Evolutionary conservation across 768 basidiomycete genomes (phyloP), one percentile per base, ranked within the genome.

Genomic region (Panus rudis): DNA sequence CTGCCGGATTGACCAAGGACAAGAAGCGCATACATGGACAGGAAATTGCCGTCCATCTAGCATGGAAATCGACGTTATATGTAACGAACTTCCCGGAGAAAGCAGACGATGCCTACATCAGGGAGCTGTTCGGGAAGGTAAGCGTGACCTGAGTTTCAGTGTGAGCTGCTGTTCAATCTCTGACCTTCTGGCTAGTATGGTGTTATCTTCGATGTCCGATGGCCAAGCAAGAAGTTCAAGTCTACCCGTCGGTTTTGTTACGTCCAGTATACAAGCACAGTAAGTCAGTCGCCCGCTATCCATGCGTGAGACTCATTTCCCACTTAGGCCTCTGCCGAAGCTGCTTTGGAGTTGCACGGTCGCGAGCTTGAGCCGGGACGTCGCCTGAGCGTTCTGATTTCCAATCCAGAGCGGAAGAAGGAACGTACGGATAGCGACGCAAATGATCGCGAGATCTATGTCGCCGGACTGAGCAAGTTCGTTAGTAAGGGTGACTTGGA

Each of bases 211-310:
- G 93, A 98, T 50, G 86, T 92, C 14, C 85, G 96, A 24, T 98
- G 94, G 94, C 96, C 96, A 4, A 93, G 91, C 64, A 93, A 93
- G 58, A 96, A 96, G 58, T 92, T 91, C 72, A 94, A 92, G 63
- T 79, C 68, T 44, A 84, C 86, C 2, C 70, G 96, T 26, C 75
- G 96, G 32, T 98, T 99, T 62, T 92, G 90, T 56, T 99, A 98
- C 60, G 71, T 99, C 1, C 96, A 98, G 49, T 97, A 78, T 58
- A 83, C 82, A 2, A 79, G 79, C 16, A 88, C 90, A 0, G 93
- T 91, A 44, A 40, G 84, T 68, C 2, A 20, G 12, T 26, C 30
- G n/a, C 19, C 19, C 20, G 35, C n/a, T 45, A 24, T 19, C 13
- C 16, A 39, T 12, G 16, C 39, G 14, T 41, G 14, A 6, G 27